phyloP scores from a whole-genome alignment of 345 rosid species.

The thale cress (Arabidopsis thaliana) region TAIR10.1 NC_003075.7:18177501-18178000 shows the following conservation, averaged over 20 bases:
- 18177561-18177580: slow-evolving; percentile 80
- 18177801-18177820: not conserved
- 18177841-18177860: not conserved
- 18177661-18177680: slow-evolving; percentile 88
- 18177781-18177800: not conserved
- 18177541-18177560: slow-evolving; percentile 72
- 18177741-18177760: slow-evolving; percentile 6
- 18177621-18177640: slow-evolving; percentile 91
- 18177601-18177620: slow-evolving; percentile 86
- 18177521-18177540: slow-evolving; percentile 63
- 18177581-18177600: slow-evolving; percentile 89
- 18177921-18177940: slow-evolving; percentile 11
- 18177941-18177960: slow-evolving; percentile 24
- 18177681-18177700: slow-evolving; percentile 99
- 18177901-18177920: slow-evolving; percentile 9
- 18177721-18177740: slow-evolving; percentile 72
- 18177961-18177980: slow-evolving; percentile 26
- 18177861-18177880: slow-evolving; percentile 31
- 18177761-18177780: slow-evolving; percentile 2
- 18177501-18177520: slow-evolving; percentile 77
- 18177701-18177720: slow-evolving; percentile 76
- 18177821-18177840: not conserved
- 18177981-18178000: not conserved
- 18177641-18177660: slow-evolving; percentile 81
- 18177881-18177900: not conserved